These are phyloP conservation scores for Coniophora puteana DNA, from an alignment of 1,284 basidiomycete genomes.

Conservation along the genomic window DNA sequence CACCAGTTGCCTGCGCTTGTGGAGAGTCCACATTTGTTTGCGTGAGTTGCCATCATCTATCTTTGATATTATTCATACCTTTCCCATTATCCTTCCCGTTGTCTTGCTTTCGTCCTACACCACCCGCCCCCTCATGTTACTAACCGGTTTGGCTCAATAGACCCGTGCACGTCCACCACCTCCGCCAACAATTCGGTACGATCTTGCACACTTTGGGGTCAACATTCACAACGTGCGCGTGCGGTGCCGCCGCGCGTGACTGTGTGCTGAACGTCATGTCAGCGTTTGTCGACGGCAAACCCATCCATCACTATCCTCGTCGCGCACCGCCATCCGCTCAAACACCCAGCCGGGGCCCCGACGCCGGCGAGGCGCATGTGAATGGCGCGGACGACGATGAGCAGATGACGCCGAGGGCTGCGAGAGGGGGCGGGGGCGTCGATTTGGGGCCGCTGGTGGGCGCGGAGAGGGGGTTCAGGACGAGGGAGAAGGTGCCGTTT, in stretches of 20 bases:
- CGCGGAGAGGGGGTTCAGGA: conserved; percentile 61
- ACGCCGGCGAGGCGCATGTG: conserved; percentile 9
- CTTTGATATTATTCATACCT: conserved; percentile 15
- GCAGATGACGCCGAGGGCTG: conserved; percentile 10
- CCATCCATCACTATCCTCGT: no score
- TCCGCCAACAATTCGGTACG: conserved; percentile 62
- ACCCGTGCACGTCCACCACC: conserved; percentile 45
- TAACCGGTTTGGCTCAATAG: conserved; percentile 26
- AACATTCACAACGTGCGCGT: conserved; percentile 78
- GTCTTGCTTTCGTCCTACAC: neutral
- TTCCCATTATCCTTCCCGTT: conserved; percentile 16
- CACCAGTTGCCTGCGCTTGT: conserved; percentile 78
- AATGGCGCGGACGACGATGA: neutral
- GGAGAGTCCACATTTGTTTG: conserved; percentile 50
- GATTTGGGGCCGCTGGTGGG: conserved; percentile 74
- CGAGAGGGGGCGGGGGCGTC: conserved; percentile 16
- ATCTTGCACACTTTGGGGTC: conserved; percentile 72
- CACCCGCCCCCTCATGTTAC: neutral
- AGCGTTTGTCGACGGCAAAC: conserved; percentile 50
- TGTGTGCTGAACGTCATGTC: conserved; percentile 70
- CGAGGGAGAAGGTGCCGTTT: conserved; percentile 46
- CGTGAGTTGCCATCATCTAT: conserved; percentile 39
- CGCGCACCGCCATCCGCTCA: no score
- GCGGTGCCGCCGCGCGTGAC: conserved; percentile 54
- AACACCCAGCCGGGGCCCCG: no score